A percentile compares a stretch with the other conserved stretches of the same genome.
phyloP scores from a whole-genome alignment of 176 grass and related monocot species.

The Hyparrhenia diplandra region DNA sequence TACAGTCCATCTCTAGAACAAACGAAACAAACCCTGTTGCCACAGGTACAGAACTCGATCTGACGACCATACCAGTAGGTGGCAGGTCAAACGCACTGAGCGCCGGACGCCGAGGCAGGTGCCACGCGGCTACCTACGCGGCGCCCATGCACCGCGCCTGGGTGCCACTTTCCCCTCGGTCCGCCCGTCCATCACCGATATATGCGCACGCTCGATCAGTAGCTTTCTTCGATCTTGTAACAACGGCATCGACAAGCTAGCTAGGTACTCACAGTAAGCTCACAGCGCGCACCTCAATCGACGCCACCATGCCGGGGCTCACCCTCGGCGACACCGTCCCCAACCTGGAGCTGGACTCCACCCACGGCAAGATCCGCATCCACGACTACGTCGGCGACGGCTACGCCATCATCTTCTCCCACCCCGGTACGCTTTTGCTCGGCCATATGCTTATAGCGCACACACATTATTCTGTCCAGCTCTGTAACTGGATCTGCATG shows the following conservation, averaged over 20 bases:
- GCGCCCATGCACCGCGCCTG: slow-evolving; percentile 12
- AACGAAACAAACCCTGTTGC: no score
- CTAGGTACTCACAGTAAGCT: no score
- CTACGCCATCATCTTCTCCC: slow-evolving; percentile 78
- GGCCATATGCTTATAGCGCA: no score
- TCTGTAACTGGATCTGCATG: neutral
- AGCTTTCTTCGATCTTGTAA: neutral
- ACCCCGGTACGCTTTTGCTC: slow-evolving; percentile 68
- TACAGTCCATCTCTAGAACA: no score
- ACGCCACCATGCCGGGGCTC: slow-evolving; percentile 60
- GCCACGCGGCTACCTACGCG: slow-evolving; percentile 38
- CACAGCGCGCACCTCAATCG: neutral
- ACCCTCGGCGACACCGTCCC: slow-evolving; percentile 88
- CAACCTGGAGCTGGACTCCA: slow-evolving; percentile 81
- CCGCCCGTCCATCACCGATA: neutral
- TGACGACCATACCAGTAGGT: no score
- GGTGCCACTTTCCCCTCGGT: slow-evolving; percentile 13
- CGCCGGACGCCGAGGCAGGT: no score
- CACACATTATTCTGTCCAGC: neutral
- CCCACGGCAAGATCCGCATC: slow-evolving; percentile 71
- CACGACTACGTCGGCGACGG: slow-evolving; percentile 59
- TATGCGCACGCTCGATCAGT: neutral
- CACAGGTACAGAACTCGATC: no score
- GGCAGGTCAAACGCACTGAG: no score
- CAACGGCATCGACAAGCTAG: neutral